Conservation (phyloP, 2,329 filamentous ascomycete genomes). For the Pyricularia sp. region DNA sequence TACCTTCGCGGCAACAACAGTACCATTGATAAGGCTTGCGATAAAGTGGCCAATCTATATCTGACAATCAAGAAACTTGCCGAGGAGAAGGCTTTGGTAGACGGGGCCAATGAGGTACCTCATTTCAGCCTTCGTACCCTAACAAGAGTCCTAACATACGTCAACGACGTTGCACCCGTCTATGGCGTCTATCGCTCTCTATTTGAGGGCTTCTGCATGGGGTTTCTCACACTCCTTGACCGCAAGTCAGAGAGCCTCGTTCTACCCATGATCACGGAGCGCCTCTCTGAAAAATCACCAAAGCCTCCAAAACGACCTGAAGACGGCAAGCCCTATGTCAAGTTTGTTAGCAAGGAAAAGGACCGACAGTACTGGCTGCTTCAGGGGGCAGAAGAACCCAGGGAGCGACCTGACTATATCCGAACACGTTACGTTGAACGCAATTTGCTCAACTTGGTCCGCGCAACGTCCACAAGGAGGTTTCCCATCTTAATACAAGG, state of each 20-base stretch:
- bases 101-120: conserved; percentile 88
- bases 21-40: conserved; percentile 56
- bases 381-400: conserved; percentile 52
- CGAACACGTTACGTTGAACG: conserved; percentile 90
- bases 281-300: conserved; percentile 55
- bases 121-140: conserved; percentile 95
- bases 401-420: conserved; percentile 81
- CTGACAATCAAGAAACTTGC: conserved; percentile 74
- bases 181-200: conserved; percentile 78
- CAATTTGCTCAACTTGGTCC: conserved; percentile 86
- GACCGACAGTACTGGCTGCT: conserved; percentile 80
- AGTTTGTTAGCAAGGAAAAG: conserved; percentile 52
- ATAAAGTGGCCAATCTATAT: conserved; percentile 78
- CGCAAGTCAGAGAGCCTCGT: conserved; percentile 68
- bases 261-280: conserved; percentile 64
- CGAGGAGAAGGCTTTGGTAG: conserved; percentile 72
- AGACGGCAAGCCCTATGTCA: conserved; percentile 67
- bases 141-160: conserved; percentile 80
- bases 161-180: conserved; percentile 66
- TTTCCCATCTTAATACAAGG: conserved; percentile 95
- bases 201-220: conserved; percentile 96
- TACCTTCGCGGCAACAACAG: conserved; percentile 65
- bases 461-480: conserved; percentile 79
- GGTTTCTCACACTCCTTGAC: conserved; percentile 82
- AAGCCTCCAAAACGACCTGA: conserved; percentile 62